A percentile compares a stretch with the other conserved stretches of the same genome.
phyloP scores from a whole-genome alignment of 1,139 yeast genomes.

The Hemisphaericaspora xylanilytica region DNA sequence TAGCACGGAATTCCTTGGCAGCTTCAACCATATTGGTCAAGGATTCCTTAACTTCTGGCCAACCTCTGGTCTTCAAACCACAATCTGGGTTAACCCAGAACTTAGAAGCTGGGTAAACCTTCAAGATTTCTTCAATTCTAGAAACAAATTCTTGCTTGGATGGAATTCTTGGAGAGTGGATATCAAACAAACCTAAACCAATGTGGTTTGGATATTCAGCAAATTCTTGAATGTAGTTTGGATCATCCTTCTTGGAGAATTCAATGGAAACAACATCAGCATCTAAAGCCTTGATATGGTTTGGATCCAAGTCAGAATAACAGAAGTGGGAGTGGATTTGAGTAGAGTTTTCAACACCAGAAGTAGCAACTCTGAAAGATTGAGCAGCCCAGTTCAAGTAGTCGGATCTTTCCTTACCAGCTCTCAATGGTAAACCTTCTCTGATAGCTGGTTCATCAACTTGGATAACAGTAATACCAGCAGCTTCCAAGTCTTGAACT shows the following conservation, averaged over 20 bases:
- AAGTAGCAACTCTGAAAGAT: constrained; percentile 98
- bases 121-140: constrained; percentile 91
- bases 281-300: constrained; percentile 98
- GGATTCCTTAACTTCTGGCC: constrained; percentile 83
- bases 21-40: constrained; percentile 98
- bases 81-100: constrained; percentile 99
- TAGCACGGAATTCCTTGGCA: constrained; percentile 90
- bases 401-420: constrained; percentile 93
- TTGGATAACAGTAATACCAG: constrained; percentile 97
- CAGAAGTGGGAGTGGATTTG: constrained; percentile 99
- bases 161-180: constrained; percentile 99
- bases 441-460: constrained; percentile 99
- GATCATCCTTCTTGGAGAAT: constrained; percentile 99
- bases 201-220: constrained; percentile 98
- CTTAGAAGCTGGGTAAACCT: constrained; percentile 95
- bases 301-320: constrained; percentile 99
- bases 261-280: constrained; percentile 99
- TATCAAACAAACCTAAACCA: constrained; percentile 98
- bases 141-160: constrained; percentile 92
- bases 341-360: constrained; percentile 92
- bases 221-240: constrained; percentile 96
- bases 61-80: constrained; percentile 98
- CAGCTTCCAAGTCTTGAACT: constrained; percentile 96
- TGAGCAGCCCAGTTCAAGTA: constrained; percentile 99
- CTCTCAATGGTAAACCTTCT: constrained; percentile 99